Conservation (phyloP, 371 early-diverging fungal species). For the Amoeboradix gromovi region DNA sequence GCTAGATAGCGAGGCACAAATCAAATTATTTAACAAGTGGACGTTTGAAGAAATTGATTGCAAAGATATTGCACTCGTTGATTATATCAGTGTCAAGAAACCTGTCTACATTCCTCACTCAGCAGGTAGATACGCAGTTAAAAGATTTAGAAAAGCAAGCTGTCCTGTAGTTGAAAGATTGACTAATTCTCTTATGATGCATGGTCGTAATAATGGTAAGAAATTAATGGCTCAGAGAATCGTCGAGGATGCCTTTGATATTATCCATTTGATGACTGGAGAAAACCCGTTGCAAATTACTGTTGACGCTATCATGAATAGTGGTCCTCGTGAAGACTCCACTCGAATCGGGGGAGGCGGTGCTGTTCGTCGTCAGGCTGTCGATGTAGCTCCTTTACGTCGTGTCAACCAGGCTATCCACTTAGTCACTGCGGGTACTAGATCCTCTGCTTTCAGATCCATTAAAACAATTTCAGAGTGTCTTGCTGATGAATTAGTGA, state of each 20-base stretch:
- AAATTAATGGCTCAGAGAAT: conserved; percentile 95
- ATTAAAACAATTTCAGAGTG: conserved; percentile 98
- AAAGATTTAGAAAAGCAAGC: conserved; percentile 91
- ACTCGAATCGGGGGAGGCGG: conserved; percentile 98
- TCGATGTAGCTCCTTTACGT: conserved; percentile 97
- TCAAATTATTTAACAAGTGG: conserved; percentile 75
- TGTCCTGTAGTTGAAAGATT: conserved; percentile 98
- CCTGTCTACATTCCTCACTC: conserved; percentile 93
- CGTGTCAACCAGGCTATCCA: conserved; percentile 94
- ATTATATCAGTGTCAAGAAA: conserved; percentile 68
- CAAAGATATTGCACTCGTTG: conserved; percentile 78
- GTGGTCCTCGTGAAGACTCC: conserved; percentile 99
- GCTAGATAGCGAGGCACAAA: conserved; percentile 29
- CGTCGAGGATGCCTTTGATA: conserved; percentile 97
- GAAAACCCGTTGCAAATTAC: conserved; percentile 97
- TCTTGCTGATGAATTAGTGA: conserved; percentile 99
- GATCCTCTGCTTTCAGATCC: conserved; percentile 70
- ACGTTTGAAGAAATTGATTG: conserved; percentile 75
- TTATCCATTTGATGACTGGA: conserved; percentile 93
- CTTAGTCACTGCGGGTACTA: conserved; percentile 80
- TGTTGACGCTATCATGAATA: conserved; percentile 98
- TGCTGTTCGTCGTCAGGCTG: conserved; percentile 99
- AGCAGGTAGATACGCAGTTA: conserved; percentile 86
- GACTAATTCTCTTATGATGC: conserved; percentile 98
- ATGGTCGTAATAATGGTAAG: conserved; percentile 99